Evolutionary conservation across 2,329 filamentous ascomycete species (phyloP).

Genomic region (Calonectria crousiana): DNA sequence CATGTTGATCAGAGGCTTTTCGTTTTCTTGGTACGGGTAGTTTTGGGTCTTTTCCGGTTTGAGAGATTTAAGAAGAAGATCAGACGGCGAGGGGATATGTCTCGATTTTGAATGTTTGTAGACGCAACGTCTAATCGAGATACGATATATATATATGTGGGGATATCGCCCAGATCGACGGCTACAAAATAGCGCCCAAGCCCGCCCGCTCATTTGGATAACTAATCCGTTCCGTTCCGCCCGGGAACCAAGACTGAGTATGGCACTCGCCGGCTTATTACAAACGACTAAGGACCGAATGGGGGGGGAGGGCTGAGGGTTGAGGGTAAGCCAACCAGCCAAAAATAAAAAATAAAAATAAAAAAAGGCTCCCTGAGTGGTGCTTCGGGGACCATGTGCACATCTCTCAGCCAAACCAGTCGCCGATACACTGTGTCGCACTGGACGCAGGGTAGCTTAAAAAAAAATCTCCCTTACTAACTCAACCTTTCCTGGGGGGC

Average conservation of each 20-base stretch:
- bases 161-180: not conserved
- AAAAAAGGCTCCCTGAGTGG: not conserved
- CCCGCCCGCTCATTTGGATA: not conserved
- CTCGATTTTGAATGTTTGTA: not conserved
- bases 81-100: not conserved
- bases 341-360: too few species aligned
- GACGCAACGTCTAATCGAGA: not conserved
- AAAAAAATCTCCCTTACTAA: not conserved
- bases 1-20: slow-evolving; percentile 5
- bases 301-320: too few species aligned
- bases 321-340: too few species aligned
- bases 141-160: not conserved
- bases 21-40: not conserved
- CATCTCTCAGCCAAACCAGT: not conserved
- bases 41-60: not conserved
- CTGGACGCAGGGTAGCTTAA: not conserved
- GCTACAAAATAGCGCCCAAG: not conserved
- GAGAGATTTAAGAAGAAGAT: not conserved
- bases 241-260: not conserved
- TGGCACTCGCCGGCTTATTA: not conserved
- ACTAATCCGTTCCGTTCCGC: not conserved
- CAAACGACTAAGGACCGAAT: not conserved
- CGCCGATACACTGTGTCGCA: slow-evolving; percentile 24
- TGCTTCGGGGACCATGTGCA: slow-evolving; percentile 1
- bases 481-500: not conserved